Evolutionary conservation across 495 filamentous ascomycete species (phyloP).

Genomic region (Penicillium chermesinum): DNA sequence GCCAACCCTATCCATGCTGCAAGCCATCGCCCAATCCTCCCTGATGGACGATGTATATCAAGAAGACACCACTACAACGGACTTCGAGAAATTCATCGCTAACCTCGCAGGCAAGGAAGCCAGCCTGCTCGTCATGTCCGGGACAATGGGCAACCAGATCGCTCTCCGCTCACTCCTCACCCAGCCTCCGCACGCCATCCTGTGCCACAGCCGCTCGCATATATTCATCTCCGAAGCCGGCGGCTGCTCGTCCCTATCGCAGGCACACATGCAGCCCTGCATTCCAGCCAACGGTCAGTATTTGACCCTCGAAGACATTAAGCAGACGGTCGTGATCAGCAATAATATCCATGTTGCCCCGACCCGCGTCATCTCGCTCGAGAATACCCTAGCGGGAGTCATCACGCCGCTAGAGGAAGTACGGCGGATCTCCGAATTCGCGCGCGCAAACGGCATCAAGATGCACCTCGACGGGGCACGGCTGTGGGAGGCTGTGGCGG

Average conservation of each 20-base stretch:
- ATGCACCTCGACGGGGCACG: constrained; percentile 83
- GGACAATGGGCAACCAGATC: constrained; percentile 74
- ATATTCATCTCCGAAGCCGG: constrained; percentile 48
- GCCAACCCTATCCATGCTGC: neutral
- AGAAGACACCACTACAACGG: neutral
- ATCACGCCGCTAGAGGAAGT: constrained; percentile 71
- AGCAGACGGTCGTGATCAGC: constrained; percentile 41
- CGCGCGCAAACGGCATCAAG: constrained; percentile 58
- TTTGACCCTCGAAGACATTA: constrained; percentile 71
- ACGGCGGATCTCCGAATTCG: constrained; percentile 64
- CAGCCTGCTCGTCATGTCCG: constrained; percentile 57
- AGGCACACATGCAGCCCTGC: constrained; percentile 36
- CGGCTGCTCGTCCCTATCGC: constrained; percentile 42
- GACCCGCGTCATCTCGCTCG: constrained; percentile 73
- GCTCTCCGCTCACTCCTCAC: constrained; percentile 43
- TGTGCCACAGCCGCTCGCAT: constrained; percentile 46
- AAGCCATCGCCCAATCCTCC: neutral
- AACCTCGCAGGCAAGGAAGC: neutral
- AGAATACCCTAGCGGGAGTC: constrained; percentile 79
- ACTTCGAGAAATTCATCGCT: neutral
- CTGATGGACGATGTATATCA: neutral
- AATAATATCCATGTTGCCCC: constrained; percentile 52
- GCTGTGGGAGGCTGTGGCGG: constrained; percentile 70
- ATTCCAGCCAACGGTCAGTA: constrained; percentile 57
- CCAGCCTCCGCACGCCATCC: constrained; percentile 46